Percentiles rank a stretch among this genome's conserved stretches.
phyloP scores from a whole-genome alignment of 495 filamentous ascomycete species.

The Penicillium samsonianum region DNA sequence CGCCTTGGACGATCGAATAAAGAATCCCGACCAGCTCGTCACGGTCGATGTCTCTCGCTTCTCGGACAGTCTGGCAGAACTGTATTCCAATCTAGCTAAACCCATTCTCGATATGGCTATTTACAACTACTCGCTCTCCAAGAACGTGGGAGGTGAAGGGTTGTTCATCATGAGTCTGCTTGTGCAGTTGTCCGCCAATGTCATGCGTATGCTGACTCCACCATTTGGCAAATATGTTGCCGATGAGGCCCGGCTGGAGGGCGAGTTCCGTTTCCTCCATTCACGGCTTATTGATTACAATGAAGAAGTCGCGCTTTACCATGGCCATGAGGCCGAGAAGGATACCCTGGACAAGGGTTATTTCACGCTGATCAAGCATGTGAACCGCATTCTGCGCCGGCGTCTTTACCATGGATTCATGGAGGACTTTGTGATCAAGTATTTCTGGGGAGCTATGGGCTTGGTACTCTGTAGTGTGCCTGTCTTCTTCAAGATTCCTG shows the following conservation, averaged over 20 bases:
- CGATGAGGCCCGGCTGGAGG: conserved; percentile 90
- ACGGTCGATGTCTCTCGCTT: conserved; percentile 95
- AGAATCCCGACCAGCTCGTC: conserved; percentile 97
- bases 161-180: conserved; percentile 91
- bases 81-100: conserved; percentile 98
- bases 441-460: conserved; percentile 96
- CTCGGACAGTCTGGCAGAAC: conserved; percentile 88
- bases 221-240: conserved; percentile 98
- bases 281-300: conserved; percentile 91
- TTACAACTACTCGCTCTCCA: conserved; percentile 90
- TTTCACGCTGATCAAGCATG: conserved; percentile 97
- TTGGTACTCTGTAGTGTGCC: conserved; percentile 93
- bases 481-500: conserved; percentile 92
- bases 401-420: conserved; percentile 95
- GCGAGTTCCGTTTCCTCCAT: conserved; percentile 95
- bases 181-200: conserved; percentile 86
- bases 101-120: conserved; percentile 92
- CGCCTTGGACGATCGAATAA: conserved; percentile 94
- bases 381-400: conserved; percentile 88
- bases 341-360: conserved; percentile 97
- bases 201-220: conserved; percentile 95
- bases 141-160: conserved; percentile 91
- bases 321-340: conserved; percentile 94
- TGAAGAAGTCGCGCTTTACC: conserved; percentile 91
- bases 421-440: conserved; percentile 99